phyloP scores from a whole-genome alignment of 306 rosid species.

The Vachellia pachyceras region DNA sequence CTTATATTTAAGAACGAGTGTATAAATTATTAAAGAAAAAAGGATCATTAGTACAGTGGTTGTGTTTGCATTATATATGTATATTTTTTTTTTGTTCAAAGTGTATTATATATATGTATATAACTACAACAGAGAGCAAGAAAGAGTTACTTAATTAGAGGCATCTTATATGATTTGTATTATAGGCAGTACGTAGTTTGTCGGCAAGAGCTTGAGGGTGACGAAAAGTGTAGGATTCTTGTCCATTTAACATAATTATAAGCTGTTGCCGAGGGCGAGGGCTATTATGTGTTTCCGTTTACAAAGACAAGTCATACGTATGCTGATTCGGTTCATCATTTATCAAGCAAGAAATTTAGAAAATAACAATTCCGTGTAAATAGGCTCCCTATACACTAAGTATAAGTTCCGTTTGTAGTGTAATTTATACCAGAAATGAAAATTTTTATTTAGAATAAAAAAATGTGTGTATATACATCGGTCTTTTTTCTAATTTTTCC shows the following conservation, averaged over 20 bases:
- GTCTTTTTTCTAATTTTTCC: neutral
- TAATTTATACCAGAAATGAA: too few relatives aligned
- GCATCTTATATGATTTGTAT: neutral
- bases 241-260: neutral
- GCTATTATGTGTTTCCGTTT: neutral
- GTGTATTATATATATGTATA: neutral
- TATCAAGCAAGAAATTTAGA: neutral
- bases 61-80: neutral
- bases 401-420: too few relatives aligned
- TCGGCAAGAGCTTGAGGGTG: neutral
- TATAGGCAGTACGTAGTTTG: neutral
- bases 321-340: neutral
- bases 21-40: neutral
- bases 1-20: too few relatives aligned
- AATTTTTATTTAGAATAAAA: too few relatives aligned
- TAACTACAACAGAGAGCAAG: neutral
- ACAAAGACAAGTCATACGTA: too few relatives aligned
- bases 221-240: neutral
- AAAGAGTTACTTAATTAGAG: neutral
- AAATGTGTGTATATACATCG: too few relatives aligned
- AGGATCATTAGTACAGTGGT: neutral
- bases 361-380: neutral
- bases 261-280: neutral
- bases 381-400: too few relatives aligned
- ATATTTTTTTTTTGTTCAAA: neutral